Evolutionary conservation across 140 eudicot species (phyloP).

Genomic region (Cichorium intybus): DNA sequence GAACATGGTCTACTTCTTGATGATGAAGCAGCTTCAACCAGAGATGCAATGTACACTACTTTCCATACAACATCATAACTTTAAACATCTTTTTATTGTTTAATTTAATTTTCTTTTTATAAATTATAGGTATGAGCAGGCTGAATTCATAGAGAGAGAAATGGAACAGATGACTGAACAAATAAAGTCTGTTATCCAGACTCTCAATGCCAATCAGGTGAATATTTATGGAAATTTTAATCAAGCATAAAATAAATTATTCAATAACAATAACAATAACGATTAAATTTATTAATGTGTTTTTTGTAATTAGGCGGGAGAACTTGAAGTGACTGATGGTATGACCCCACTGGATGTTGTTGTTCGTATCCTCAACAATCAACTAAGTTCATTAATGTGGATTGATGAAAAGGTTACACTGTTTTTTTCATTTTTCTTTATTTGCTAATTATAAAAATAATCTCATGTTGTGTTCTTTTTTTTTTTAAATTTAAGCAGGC

Average conservation of each 20-base stretch:
- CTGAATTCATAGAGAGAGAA: conserved; percentile 86
- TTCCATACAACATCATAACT: too few species aligned
- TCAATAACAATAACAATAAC: too few species aligned
- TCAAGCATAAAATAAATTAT: neutral
- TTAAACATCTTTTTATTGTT: neutral
- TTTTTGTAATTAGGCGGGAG: conserved; percentile 90
- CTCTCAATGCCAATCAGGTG: conserved; percentile 86
- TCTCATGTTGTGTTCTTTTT: too few species aligned
- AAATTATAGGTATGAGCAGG: conserved; percentile 85
- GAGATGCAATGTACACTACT: conserved; percentile 99
- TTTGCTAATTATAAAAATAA: neutral
- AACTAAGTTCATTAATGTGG: conserved; percentile 94
- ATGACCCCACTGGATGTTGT: conserved; percentile 91
- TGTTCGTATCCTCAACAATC: conserved; percentile 86
- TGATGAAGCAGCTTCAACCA: conserved; percentile 92
- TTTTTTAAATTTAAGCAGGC: too few species aligned
- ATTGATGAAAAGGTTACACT: conserved; percentile 85
- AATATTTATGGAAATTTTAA: neutral
- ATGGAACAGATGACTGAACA: conserved; percentile 86
- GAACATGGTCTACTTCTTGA: conserved; percentile 84
- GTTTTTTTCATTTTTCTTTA: neutral
- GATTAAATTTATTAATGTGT: too few species aligned
- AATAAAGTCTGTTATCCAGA: conserved; percentile 73
- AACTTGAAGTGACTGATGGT: conserved; percentile 80
- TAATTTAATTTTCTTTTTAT: neutral